Percentiles rank a stretch among this genome's conserved stretches.
phyloP scores from a whole-genome alignment of 148 eudicot species.

The Rheum nobile region DNA sequence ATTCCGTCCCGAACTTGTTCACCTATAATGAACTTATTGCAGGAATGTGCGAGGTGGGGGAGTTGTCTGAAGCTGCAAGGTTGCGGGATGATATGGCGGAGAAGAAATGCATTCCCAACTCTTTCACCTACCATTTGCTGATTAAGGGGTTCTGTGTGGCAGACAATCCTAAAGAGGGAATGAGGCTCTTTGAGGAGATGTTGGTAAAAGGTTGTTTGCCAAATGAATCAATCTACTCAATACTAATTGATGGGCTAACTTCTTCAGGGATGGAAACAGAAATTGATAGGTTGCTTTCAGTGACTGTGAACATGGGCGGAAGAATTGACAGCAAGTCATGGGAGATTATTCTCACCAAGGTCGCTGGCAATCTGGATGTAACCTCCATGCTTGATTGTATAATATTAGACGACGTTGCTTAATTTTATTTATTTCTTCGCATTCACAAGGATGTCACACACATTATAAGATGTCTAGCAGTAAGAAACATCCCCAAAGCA shows the following conservation, averaged over 20 bases:
- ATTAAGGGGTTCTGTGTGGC: constrained; percentile 73
- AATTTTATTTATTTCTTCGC: not conserved
- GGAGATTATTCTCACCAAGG: constrained; percentile 31
- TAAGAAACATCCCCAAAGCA: too few relatives aligned
- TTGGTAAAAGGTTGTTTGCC: constrained; percentile 47
- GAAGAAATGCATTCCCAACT: constrained; percentile 53
- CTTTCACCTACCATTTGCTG: constrained; percentile 65
- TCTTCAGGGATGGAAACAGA: constrained; percentile 29
- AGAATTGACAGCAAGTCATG: constrained; percentile 36
- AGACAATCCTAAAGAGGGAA: constrained; percentile 63
- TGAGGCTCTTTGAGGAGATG: constrained; percentile 71
- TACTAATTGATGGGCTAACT: constrained; percentile 47
- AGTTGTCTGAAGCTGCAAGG: constrained; percentile 70
- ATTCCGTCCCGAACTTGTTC: constrained; percentile 58
- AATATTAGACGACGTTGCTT: not conserved
- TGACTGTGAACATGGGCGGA: constrained; percentile 23
- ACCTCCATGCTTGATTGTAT: not conserved
- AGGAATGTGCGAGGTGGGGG: constrained; percentile 76
- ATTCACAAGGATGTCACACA: not conserved
- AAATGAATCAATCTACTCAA: constrained; percentile 46
- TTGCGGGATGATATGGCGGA: constrained; percentile 90
- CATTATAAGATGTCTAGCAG: not conserved
- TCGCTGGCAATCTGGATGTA: constrained; percentile 19
- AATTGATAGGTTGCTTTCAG: constrained; percentile 28
- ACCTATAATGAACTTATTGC: constrained; percentile 65